Base-by-base conservation (phyloP, 495 filamentous ascomycete genomes). In the Cairneyella variabilis region DNA sequence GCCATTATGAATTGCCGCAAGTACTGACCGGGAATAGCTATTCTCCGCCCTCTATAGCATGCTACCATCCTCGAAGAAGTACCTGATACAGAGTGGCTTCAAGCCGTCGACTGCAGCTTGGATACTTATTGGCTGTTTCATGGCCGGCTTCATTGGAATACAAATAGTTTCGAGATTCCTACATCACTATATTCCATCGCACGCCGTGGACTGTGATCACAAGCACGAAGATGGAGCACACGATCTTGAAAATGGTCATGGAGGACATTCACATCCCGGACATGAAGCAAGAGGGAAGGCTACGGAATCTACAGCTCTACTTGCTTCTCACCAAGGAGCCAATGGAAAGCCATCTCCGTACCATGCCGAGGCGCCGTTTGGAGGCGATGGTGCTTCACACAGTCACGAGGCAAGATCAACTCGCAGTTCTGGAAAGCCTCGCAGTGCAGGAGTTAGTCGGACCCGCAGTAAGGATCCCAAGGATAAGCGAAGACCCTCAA, bases 11-110 rank as follows among this genome's bases (percentile, higher is more conserved):
- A 9, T 20, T 7, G 16, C 32, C 43, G 10, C 21, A 45, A n/a
- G 36, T 43, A 51, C 41, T 42, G 52, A 46, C 7, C 63, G 6
- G 14, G 11, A 39, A 21, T 51, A 97, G 91, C 76, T 97, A 16
- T 98, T 96, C 64, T 96, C 91, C 48, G 86, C 95, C 1, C 69
- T 98, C 23, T 95, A 93, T 63, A 91, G 87, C 67, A 97, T 98
- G 86, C 81, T 98, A 16, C 93, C 93, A 12, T 87, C 85, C 12
- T 80, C 93, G 3, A 86, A 83, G 59, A 73, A 76, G 18, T 95
- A 92, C 66, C 77, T 98, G 9, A 69, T 74, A 17, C 75, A 81
- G 38, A 85, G 80, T 51, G 83, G 83, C 8, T 79, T 85, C 66
- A 76, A 82, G 3, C 73, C 86, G 0, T 75, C 83, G 48, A 61